These are phyloP conservation scores for Vachellia collinsii DNA, from an alignment of 306 rosid genomes.

Conservation along the genomic window DNA sequence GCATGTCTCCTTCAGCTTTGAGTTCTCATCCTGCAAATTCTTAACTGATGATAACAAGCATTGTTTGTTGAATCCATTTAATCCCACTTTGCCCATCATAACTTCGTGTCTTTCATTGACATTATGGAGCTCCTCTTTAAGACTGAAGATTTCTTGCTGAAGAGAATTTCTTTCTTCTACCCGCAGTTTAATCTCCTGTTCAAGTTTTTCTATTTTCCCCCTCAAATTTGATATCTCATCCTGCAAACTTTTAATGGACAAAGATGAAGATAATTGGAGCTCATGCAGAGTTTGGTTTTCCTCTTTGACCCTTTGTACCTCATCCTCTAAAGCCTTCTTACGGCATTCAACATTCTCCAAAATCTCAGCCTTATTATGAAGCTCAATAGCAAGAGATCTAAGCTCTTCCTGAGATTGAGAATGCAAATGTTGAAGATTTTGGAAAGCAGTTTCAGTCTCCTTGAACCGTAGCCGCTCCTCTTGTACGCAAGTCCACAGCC, in stretches of 20 bases:
- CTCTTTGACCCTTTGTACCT: constrained; percentile 64
- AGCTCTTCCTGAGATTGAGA: constrained; percentile 90
- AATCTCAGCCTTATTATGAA: constrained; percentile 56
- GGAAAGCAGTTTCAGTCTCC: constrained; percentile 98
- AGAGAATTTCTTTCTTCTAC: constrained; percentile 85
- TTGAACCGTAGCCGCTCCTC: constrained; percentile 78
- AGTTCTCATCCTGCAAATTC: constrained; percentile 69
- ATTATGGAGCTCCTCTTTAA: constrained; percentile 75
- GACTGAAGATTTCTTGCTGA: constrained; percentile 91
- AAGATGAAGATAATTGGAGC: constrained; percentile 68
- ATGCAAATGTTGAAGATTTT: constrained; percentile 86
- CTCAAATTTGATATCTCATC: constrained; percentile 73
- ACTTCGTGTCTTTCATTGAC: constrained; percentile 61
- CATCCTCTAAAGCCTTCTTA: constrained; percentile 64
- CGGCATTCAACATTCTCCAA: constrained; percentile 62
- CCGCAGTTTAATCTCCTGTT: constrained; percentile 76
- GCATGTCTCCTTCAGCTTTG: constrained; percentile 63
- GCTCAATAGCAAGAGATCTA: constrained; percentile 68
- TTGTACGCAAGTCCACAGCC: constrained; percentile 80
- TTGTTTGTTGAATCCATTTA: constrained; percentile 66
- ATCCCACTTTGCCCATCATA: constrained; percentile 65
- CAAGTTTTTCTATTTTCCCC: constrained; percentile 73
- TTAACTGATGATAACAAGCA: constrained; percentile 68
- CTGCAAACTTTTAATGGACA: constrained; percentile 70
- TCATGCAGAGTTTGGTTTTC: constrained; percentile 75